These are phyloP conservation scores for Ogataea paraovalis DNA, from an alignment of 805 yeast genomes.

Conservation along the genomic window DNA sequence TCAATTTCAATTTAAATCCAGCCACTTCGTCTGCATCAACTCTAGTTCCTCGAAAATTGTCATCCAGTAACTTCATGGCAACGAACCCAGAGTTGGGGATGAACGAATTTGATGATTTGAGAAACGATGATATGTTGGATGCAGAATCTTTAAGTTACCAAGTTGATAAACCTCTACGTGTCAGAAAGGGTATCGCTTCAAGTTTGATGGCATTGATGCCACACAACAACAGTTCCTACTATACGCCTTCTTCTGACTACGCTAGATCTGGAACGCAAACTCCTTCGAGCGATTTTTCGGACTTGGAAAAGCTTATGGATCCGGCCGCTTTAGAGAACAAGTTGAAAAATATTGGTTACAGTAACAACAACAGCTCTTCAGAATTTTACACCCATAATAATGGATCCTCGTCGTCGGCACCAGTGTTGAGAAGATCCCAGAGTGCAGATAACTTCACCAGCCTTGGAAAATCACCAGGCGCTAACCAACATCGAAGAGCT, in stretches of 20 bases:
- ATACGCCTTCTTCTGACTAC: slow-evolving; percentile 11
- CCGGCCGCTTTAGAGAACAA: slow-evolving; percentile 17
- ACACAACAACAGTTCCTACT: slow-evolving; percentile 22
- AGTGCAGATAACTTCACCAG: not conserved
- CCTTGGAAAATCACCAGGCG: no score
- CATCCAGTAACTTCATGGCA: slow-evolving; percentile 11
- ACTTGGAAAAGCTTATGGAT: slow-evolving; percentile 10
- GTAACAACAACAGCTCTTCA: not conserved
- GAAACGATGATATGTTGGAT: slow-evolving; percentile 32
- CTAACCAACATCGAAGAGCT: slow-evolving; percentile 7
- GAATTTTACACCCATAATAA: not conserved
- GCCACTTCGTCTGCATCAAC: slow-evolving; percentile 16
- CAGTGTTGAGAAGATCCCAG: slow-evolving; percentile 15
- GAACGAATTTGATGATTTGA: slow-evolving; percentile 29
- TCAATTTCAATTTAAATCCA: slow-evolving; percentile 22
- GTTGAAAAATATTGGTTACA: slow-evolving; percentile 11
- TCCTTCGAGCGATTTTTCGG: slow-evolving; percentile 17
- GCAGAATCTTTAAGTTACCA: slow-evolving; percentile 49
- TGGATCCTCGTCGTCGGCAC: not conserved
- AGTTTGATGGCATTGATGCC: slow-evolving; percentile 50
- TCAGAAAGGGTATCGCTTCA: slow-evolving; percentile 83
- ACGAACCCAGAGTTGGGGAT: slow-evolving; percentile 35
- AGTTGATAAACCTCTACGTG: slow-evolving; percentile 44
- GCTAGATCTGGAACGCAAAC: slow-evolving; percentile 20
- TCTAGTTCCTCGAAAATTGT: slow-evolving; percentile 6